Evolutionary conservation across 1,139 yeast species (phyloP).

Genomic region (Protomyces inouyei): DNA sequence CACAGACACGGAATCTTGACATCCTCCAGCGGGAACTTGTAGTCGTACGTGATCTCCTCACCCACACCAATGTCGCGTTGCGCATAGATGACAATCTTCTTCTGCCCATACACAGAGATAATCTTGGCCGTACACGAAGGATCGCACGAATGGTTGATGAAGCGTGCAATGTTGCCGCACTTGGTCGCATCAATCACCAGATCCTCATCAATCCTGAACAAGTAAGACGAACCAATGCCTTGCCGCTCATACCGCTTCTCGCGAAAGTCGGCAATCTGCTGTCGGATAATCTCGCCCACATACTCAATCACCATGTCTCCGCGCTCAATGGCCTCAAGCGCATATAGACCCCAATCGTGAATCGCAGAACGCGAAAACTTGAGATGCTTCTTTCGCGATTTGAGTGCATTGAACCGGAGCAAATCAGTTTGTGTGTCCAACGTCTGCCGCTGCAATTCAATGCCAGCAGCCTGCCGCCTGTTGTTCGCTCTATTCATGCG

Average conservation of each 20-base stretch:
- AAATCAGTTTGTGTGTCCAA: constrained; percentile 80
- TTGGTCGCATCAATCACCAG: constrained; percentile 97
- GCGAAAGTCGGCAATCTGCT: constrained; percentile 89
- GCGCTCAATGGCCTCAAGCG: constrained; percentile 87
- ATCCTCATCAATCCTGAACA: constrained; percentile 87
- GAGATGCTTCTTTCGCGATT: constrained; percentile 87
- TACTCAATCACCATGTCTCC: constrained; percentile 97
- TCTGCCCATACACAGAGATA: constrained; percentile 88
- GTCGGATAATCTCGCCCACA: constrained; percentile 94
- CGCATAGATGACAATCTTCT: constrained; percentile 92
- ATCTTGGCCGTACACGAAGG: constrained; percentile 98
- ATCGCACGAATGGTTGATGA: constrained; percentile 64
- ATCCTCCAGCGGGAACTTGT: constrained; percentile 88
- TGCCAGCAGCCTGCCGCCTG: constrained; percentile 85
- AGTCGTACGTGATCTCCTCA: constrained; percentile 92
- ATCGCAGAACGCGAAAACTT: constrained; percentile 94
- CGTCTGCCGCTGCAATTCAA: constrained; percentile 71
- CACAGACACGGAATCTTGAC: constrained; percentile 88
- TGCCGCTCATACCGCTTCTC: constrained; percentile 80
- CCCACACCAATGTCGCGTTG: constrained; percentile 63
- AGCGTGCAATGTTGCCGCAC: constrained; percentile 92
- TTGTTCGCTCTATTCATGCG: constrained; percentile 85
- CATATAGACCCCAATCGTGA: constrained; percentile 97
- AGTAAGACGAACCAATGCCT: constrained; percentile 91
- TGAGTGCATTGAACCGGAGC: constrained; percentile 52